A percentile compares a stretch with the other conserved stretches of the same genome.
Conservation (phyloP, 306 rosid species). For the Pterocarpus santalinus region DNA sequence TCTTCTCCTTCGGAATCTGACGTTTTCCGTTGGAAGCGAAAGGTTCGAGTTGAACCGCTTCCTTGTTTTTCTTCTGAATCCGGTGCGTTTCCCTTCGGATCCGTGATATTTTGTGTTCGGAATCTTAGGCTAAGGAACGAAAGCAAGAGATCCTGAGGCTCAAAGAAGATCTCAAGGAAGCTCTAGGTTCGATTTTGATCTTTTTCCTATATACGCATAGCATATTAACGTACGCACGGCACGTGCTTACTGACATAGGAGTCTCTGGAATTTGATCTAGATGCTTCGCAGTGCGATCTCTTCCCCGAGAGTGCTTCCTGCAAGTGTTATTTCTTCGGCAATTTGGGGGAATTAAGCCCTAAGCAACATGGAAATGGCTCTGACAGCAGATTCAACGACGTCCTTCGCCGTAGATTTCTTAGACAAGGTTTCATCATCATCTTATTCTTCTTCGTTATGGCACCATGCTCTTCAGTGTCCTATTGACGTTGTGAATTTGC, state of each 20-base stretch:
- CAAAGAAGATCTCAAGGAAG: slow-evolving; percentile 76
- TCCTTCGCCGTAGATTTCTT: slow-evolving; percentile 88
- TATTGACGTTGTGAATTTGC: slow-evolving; percentile 29
- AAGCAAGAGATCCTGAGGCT: slow-evolving; percentile 84
- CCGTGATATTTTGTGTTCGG: neutral
- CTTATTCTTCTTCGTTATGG: neutral
- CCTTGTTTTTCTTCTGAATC: slow-evolving; percentile 8
- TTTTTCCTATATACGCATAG: neutral
- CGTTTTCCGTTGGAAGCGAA: slow-evolving; percentile 90
- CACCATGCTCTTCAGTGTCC: neutral
- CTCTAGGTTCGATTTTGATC: slow-evolving; percentile 65
- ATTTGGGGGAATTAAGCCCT: slow-evolving; percentile 65
- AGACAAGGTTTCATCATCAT: slow-evolving; percentile 69
- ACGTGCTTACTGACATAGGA: neutral
- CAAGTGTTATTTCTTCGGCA: slow-evolving; percentile 89
- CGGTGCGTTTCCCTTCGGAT: neutral
- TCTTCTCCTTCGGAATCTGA: slow-evolving; percentile 61
- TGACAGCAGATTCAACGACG: slow-evolving; percentile 73
- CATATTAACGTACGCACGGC: neutral
- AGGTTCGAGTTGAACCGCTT: slow-evolving; percentile 57
- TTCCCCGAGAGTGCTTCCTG: slow-evolving; percentile 80
- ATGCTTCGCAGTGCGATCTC: slow-evolving; percentile 72
- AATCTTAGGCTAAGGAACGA: slow-evolving; percentile 84
- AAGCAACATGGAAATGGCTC: slow-evolving; percentile 52
- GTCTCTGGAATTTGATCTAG: slow-evolving; percentile 55